Percentiles rank a stretch among this genome's conserved stretches.
phyloP scores from a whole-genome alignment of 331 rosid genomes.

The Erythrophleum ivorense region DNA sequence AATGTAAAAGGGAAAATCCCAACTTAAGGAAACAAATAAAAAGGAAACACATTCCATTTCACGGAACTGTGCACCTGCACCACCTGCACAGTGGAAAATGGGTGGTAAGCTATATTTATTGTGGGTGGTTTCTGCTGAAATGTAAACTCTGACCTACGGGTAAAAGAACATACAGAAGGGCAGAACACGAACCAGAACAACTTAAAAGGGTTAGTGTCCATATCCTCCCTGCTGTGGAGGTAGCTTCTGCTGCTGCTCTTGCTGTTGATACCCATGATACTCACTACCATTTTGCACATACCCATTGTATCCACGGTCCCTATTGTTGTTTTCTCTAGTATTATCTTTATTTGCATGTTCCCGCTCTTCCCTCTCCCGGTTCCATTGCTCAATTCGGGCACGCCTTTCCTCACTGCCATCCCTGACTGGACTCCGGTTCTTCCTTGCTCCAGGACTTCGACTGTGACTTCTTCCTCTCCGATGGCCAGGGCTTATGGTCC shows the following conservation, averaged over 20 bases:
- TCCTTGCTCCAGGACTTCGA: conserved; percentile 64
- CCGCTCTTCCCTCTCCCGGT: conserved; percentile 49
- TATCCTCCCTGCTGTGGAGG: neutral
- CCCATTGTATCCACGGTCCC: neutral
- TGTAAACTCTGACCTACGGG: neutral
- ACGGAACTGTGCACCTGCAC: conserved; percentile 4
- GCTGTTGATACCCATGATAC: neutral
- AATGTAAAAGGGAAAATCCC: neutral
- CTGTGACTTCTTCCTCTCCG: conserved; percentile 57
- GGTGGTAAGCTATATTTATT: neutral
- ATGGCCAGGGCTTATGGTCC: conserved; percentile 51
- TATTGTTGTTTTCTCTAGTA: neutral
- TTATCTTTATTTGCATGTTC: neutral
- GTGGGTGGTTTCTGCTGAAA: neutral
- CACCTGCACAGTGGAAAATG: conserved; percentile 1
- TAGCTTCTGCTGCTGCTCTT: neutral
- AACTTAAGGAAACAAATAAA: no score
- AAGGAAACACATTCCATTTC: neutral
- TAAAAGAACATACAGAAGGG: neutral
- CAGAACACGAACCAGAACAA: neutral
- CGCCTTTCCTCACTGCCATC: conserved; percentile 57
- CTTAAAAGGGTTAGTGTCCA: neutral
- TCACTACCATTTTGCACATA: neutral
- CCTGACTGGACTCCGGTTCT: conserved; percentile 68
- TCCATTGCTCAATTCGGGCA: conserved; percentile 56